Evolutionary conservation across 352 stramenopile genomes (phyloP).

Genomic region (Thalassiosira mediterranea): DNA sequence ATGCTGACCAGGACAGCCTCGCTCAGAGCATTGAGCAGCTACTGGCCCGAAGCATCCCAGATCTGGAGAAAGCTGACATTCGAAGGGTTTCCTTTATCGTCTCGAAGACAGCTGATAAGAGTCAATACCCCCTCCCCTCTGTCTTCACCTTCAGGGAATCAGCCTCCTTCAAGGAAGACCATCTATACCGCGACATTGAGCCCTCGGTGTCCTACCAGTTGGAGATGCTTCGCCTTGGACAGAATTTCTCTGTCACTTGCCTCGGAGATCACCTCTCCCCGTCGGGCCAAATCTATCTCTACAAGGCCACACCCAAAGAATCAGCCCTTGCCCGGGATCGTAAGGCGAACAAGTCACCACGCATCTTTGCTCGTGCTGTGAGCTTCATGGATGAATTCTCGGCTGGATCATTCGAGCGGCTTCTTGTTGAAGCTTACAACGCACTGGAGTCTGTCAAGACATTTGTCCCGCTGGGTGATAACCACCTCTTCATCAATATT

Average conservation of each 20-base stretch:
- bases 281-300: constrained; percentile 96
- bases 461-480: constrained; percentile 84
- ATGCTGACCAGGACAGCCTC: constrained; percentile 56
- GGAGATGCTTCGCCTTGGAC: constrained; percentile 93
- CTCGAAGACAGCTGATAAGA: constrained; percentile 38
- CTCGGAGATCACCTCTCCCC: constrained; percentile 90
- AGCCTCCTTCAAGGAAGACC: constrained; percentile 94
- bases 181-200: constrained; percentile 98
- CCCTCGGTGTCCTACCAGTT: constrained; percentile 97
- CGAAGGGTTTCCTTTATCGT: constrained; percentile 85
- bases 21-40: constrained; percentile 68
- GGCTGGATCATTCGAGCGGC: constrained; percentile 91
- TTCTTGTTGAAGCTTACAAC: constrained; percentile 98
- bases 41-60: constrained; percentile 59
- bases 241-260: constrained; percentile 96
- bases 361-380: constrained; percentile 96
- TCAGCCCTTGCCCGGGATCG: constrained; percentile 86
- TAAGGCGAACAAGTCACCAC: constrained; percentile 87
- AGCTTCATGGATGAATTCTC: constrained; percentile 83
- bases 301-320: constrained; percentile 93
- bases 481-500: constrained; percentile 99
- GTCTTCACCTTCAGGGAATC: constrained; percentile 89
- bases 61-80: constrained; percentile 78
- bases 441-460: constrained; percentile 91
- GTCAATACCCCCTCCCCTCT: constrained; percentile 70